Conservation (phyloP, 345 rosid species). For the Aethionema arabicum region DNA sequence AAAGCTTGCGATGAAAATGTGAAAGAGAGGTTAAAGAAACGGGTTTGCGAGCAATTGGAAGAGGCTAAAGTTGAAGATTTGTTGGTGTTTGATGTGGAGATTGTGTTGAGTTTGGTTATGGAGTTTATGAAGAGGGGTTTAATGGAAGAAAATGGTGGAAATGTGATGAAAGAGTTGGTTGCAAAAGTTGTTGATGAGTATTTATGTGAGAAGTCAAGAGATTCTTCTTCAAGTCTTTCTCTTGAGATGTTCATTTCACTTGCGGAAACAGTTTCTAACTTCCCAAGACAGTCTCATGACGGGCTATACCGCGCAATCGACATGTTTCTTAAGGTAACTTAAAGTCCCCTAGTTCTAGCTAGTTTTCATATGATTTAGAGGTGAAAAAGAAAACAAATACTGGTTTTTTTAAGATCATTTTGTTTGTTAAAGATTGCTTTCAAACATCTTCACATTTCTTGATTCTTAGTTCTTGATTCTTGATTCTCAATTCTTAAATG, state of each 20-base stretch:
- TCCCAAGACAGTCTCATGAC: constrained; percentile 60
- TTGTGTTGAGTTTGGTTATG: constrained; percentile 53
- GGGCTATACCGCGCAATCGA: constrained; percentile 69
- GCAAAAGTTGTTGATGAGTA: constrained; percentile 62
- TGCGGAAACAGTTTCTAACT: constrained; percentile 44
- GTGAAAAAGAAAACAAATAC: too few relatives aligned
- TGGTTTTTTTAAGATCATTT: too few relatives aligned
- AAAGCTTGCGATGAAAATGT: constrained; percentile 51
- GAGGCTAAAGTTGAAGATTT: constrained; percentile 52
- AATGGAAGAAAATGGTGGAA: constrained; percentile 1
- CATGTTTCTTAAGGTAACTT: constrained; percentile 65
- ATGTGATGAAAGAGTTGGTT: constrained; percentile 38
- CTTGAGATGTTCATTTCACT: constrained; percentile 45
- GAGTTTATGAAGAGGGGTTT: constrained; percentile 39
- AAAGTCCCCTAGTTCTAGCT: too few relatives aligned
- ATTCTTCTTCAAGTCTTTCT: constrained; percentile 39
- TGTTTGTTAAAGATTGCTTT: too few relatives aligned
- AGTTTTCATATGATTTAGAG: too few relatives aligned
- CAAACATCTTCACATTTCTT: too few relatives aligned
- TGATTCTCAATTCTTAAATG: too few relatives aligned
- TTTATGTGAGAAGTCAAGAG: constrained; percentile 64
- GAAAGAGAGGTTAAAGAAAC: constrained; percentile 47
- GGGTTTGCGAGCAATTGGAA: constrained; percentile 54
- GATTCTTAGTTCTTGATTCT: too few relatives aligned
- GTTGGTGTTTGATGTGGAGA: constrained; percentile 53